Percentiles rank a stretch among this genome's conserved stretches.
These are phyloP conservation scores for Luvunga scandens DNA, from an alignment of 345 rosid genomes.

Conservation along the genomic window DNA sequence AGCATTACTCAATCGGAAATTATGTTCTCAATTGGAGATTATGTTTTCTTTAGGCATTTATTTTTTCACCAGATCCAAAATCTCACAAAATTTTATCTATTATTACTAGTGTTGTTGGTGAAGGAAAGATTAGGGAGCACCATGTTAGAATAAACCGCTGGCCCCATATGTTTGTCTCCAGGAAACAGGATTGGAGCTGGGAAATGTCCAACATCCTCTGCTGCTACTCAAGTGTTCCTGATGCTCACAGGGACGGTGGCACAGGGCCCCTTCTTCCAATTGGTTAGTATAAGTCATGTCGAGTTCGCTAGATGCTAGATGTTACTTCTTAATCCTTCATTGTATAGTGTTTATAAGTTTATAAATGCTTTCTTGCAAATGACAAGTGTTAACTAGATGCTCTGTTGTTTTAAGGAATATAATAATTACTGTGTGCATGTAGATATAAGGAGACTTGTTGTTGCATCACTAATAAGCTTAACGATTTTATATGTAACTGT, in stretches of 20 bases:
- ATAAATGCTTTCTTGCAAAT: neutral
- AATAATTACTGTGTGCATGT: neutral
- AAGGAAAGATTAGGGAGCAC: slow-evolving; percentile 50
- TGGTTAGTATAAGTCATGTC: neutral
- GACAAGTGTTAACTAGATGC: neutral
- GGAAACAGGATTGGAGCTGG: slow-evolving; percentile 75
- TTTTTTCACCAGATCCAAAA: too few relatives aligned
- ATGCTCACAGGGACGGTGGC: slow-evolving; percentile 42
- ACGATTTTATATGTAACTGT: too few relatives aligned
- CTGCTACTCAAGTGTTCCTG: slow-evolving; percentile 52
- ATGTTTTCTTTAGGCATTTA: too few relatives aligned
- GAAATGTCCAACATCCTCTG: slow-evolving; percentile 48
- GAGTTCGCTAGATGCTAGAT: neutral
- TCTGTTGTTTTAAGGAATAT: neutral
- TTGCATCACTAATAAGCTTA: neutral
- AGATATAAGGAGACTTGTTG: neutral
- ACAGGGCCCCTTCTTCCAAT: slow-evolving; percentile 40
- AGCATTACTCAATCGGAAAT: too few relatives aligned
- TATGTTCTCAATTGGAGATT: too few relatives aligned
- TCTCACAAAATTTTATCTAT: slow-evolving; percentile 3
- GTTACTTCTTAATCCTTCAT: neutral
- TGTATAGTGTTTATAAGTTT: neutral
- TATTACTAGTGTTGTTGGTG: slow-evolving; percentile 42
- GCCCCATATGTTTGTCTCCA: slow-evolving; percentile 36
- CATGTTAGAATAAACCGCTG: slow-evolving; percentile 61